These are phyloP conservation scores for Suillus occidentalis DNA, from an alignment of 768 basidiomycete genomes.

Conservation along the genomic window DNA sequence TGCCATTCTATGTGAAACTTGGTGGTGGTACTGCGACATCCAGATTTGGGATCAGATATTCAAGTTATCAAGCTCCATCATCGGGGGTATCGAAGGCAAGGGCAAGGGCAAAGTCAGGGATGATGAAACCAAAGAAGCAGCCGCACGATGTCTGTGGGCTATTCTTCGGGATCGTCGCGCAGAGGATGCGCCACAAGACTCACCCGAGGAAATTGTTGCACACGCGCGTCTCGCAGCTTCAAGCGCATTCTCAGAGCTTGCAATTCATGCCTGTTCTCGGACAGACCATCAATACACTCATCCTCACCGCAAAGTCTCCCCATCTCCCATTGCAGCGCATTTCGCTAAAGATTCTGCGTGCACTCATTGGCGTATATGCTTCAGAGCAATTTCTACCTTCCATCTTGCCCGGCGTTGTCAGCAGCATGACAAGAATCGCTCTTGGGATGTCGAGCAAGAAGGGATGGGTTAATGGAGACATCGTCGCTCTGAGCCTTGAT, in stretches of 20 bases:
- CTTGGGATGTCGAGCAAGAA: conserved; percentile 53
- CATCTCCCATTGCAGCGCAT: conserved; percentile 60
- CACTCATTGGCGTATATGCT: conserved; percentile 51
- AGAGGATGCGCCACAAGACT: conserved; percentile 40
- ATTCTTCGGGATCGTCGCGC: conserved; percentile 56
- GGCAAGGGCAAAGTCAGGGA: conserved; percentile 68
- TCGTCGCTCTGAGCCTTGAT: conserved; percentile 55
- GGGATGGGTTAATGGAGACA: conserved; percentile 73
- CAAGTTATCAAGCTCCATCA: conserved; percentile 65
- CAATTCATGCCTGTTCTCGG: conserved; percentile 78
- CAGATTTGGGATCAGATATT: conserved; percentile 85
- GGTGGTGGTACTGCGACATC: conserved; percentile 84
- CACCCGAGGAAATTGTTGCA: conserved; percentile 13
- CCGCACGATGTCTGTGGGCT: conserved; percentile 61
- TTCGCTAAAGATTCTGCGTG: conserved; percentile 57
- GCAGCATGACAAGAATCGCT: conserved; percentile 70
- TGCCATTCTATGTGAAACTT: conserved; percentile 58
- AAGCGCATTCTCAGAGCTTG: conserved; percentile 38
- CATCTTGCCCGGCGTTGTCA: conserved; percentile 83
- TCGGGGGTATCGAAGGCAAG: conserved; percentile 65
- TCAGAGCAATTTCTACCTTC: conserved; percentile 58
- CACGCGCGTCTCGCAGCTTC: conserved; percentile 40
- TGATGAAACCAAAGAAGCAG: conserved; percentile 82
- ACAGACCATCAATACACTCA: conserved; percentile 76
- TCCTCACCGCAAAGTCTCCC: conserved; percentile 55